Evolutionary conservation across 2,329 filamentous ascomycete species (phyloP).

Genomic region (Xylaria hypoxylon): DNA sequence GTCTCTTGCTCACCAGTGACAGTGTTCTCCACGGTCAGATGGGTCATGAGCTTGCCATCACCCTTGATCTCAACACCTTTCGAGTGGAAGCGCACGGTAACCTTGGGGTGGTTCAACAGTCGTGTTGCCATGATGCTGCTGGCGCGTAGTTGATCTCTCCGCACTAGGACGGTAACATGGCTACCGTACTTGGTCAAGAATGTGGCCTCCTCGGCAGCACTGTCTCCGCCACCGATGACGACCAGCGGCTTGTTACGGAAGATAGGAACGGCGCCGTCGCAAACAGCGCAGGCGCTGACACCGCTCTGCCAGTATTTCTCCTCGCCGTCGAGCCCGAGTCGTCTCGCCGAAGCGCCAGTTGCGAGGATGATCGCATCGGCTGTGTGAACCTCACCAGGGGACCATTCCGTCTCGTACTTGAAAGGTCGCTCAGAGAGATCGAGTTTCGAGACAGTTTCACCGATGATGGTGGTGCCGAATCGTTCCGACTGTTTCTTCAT

Average conservation of each 20-base stretch:
- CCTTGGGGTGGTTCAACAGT: constrained; percentile 84
- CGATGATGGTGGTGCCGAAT: constrained; percentile 93
- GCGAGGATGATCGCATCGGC: constrained; percentile 94
- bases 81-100: constrained; percentile 88
- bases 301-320: constrained; percentile 98
- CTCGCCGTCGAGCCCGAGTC: constrained; percentile 86
- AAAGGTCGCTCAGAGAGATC: constrained; percentile 88
- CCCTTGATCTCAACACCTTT: constrained; percentile 86
- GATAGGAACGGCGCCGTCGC: constrained; percentile 95
- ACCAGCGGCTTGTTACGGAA: constrained; percentile 96
- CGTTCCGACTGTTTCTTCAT: constrained; percentile 92
- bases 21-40: constrained; percentile 84
- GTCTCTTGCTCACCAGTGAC: constrained; percentile 81
- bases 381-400: constrained; percentile 83
- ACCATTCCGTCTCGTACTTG: constrained; percentile 92
- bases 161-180: constrained; percentile 93
- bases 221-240: constrained; percentile 97
- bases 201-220: constrained; percentile 95
- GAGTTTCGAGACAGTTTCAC: constrained; percentile 90
- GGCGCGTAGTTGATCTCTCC: constrained; percentile 86
- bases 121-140: constrained; percentile 92
- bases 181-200: constrained; percentile 98
- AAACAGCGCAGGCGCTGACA: constrained; percentile 95
- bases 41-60: constrained; percentile 88
- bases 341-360: constrained; percentile 90